phyloP scores from a whole-genome alignment of 371 early-diverging fungal species.

The Phascolomyces articulosus region DNA sequence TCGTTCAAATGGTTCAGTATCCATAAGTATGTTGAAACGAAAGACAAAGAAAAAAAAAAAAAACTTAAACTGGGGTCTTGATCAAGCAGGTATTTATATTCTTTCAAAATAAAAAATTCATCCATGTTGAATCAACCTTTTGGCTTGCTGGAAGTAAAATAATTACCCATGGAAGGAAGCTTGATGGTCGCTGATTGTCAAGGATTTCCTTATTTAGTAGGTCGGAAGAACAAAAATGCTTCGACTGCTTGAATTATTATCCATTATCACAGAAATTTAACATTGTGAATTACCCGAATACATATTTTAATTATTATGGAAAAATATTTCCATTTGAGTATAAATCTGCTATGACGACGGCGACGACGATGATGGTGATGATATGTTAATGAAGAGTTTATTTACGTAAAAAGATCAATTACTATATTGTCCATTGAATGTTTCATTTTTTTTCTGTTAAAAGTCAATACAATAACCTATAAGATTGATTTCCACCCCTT shows the following conservation, averaged over 20 bases:
- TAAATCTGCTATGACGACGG: no score
- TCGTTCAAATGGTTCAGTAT: constrained; percentile 14
- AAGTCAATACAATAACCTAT: no score
- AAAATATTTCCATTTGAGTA: no score
- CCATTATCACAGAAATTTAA: neutral
- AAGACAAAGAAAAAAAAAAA: neutral
- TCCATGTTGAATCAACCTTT: neutral
- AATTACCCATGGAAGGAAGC: constrained; percentile 8
- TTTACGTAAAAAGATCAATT: no score
- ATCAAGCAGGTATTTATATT: constrained; percentile 12
- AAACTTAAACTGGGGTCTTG: neutral
- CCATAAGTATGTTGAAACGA: no score
- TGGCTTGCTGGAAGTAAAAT: constrained; percentile 15
- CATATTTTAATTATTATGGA: no score
- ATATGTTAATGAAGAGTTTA: no score
- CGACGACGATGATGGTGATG: no score
- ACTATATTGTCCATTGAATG: no score
- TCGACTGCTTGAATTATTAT: constrained; percentile 1
- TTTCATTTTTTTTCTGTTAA: no score
- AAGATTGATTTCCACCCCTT: no score
- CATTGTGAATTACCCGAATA: no score
- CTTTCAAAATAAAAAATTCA: neutral
- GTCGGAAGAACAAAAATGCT: neutral
- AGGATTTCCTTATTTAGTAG: neutral
- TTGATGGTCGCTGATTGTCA: constrained; percentile 7